phyloP scores from a whole-genome alignment of 1,139 yeast genomes.

The Blastobotrys serpentis region DNA sequence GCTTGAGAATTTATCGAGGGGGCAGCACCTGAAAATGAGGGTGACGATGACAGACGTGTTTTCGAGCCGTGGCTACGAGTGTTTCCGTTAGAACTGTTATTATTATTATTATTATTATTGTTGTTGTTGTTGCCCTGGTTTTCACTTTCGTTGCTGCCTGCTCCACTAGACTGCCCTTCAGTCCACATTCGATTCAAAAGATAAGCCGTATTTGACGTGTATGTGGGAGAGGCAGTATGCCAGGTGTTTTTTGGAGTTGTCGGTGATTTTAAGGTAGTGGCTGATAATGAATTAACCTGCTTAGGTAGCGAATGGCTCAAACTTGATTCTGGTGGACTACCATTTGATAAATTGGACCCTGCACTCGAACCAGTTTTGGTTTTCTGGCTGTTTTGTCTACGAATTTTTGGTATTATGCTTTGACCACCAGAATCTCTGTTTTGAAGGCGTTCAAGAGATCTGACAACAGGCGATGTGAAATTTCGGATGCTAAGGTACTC shows the following conservation, averaged over 20 bases:
- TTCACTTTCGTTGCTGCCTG: background rate
- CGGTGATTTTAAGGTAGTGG: conserved; percentile 22
- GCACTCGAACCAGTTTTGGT: background rate
- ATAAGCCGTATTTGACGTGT: conserved; percentile 5
- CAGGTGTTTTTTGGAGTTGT: conserved; percentile 5
- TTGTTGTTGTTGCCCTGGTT: background rate
- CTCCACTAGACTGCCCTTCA: background rate
- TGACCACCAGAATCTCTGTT: background rate
- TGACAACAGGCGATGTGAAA: conserved; percentile 65
- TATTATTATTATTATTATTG: too few relatives aligned
- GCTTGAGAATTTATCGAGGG: conserved; percentile 11
- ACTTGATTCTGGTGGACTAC: conserved; percentile 16
- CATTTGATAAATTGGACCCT: background rate
- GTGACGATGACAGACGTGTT: background rate
- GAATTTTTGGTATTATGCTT: conserved; percentile 1
- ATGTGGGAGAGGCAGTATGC: conserved; percentile 8
- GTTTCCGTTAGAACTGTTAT: too few relatives aligned
- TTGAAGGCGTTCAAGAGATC: conserved; percentile 50
- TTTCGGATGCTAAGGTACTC: conserved; percentile 72
- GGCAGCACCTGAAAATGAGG: conserved; percentile 2
- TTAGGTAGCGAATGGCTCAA: conserved; percentile 28
- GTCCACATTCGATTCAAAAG: conserved; percentile 3
- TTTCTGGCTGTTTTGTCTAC: background rate
- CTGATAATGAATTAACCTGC: conserved; percentile 25
- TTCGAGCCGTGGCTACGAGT: background rate